Percentiles rank a stretch among this genome's conserved stretches.
These are phyloP conservation scores for Citrus australasica DNA, from an alignment of 345 rosid species.

Conservation along the genomic window DNA sequence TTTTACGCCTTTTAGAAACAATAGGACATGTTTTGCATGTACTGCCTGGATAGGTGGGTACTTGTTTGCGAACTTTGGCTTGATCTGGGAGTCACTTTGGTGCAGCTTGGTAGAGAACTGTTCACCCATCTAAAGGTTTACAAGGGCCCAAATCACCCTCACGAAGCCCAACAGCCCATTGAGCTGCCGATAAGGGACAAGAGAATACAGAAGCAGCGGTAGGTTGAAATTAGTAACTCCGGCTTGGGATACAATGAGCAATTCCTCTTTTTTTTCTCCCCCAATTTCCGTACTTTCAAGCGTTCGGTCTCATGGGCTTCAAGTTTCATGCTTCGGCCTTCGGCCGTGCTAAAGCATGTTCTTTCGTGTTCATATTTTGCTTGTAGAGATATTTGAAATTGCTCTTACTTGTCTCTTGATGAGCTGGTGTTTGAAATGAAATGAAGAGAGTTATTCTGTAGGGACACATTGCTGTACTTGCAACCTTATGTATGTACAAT, in stretches of 20 bases:
- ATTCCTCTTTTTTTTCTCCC: not conserved
- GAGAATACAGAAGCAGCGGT: slow-evolving; percentile 62
- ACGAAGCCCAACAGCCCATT: slow-evolving; percentile 81
- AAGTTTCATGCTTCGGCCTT: slow-evolving; percentile 6
- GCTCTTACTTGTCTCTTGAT: not conserved
- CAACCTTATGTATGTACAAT: not conserved
- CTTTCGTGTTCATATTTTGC: slow-evolving; percentile 10
- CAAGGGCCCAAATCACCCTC: slow-evolving; percentile 94
- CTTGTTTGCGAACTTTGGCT: not conserved
- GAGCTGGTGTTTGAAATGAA: not conserved
- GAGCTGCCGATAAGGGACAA: slow-evolving; percentile 88
- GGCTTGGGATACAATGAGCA: slow-evolving; percentile 19
- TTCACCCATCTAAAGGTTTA: slow-evolving; percentile 95
- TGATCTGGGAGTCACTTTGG: slow-evolving; percentile 1
- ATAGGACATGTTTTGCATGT: not conserved
- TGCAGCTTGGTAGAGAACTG: slow-evolving; percentile 90
- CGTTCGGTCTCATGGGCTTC: not conserved
- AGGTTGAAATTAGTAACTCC: slow-evolving; percentile 12
- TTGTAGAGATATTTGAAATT: slow-evolving; percentile 13
- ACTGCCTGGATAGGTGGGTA: not conserved
- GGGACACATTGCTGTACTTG: not conserved
- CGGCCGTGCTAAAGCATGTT: not conserved
- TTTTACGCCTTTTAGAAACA: no score
- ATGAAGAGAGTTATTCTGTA: no score
- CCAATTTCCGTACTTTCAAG: not conserved